Evolutionary conservation across 2,329 filamentous ascomycete species (phyloP), one percentile per base, ranked within the genome.

Genomic region (Neofusicoccum kwambonambiense): DNA sequence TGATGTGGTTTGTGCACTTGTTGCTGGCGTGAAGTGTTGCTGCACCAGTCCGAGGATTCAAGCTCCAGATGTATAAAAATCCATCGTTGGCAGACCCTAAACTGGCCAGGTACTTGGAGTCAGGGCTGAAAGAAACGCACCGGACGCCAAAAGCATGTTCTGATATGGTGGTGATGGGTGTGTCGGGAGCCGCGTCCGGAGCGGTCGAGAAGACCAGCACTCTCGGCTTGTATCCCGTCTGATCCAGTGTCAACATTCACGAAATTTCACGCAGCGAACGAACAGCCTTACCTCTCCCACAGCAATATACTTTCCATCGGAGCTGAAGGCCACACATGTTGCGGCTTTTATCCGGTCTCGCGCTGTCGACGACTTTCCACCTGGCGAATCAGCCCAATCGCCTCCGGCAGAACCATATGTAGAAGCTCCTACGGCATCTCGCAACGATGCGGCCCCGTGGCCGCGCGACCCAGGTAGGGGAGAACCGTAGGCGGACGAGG

Each of bases 301-400:
- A 8, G 94, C 95, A 61, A 99, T 82, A 74, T 90, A 96, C 70
- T 87, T 90, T 37, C 91, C 93, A 78, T 97, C 93, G 0, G 89
- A 87, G 74, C 93, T 97, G 69, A 99, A 84, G 22, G 92, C 90
- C 31, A 99, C 86, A 73, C 93, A 96, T 4, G 93, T 97, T 2
- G 93, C 92, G 17, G 95, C 91, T 79, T 98, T 98, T 75, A 98
- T 93, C 69, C 93, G 88, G 77, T 98, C 95, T 69, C 92, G 88
- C 64, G 92, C 95, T 1, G 91, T 93, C 89, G 92, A 94, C 12
- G 90, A 92, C 75, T 89, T 92, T 60, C 86, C 88, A 45, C 74
- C 79, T 6, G 80, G 80, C 37, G 80, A 82, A 54, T 97, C 93
- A 13, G 75, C 73, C 75, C 80, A 81, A 64, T 86, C 85, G 61